A percentile compares a stretch with the other conserved stretches of the same genome.
phyloP scores from a whole-genome alignment of 192 early-diverging fungal genomes.

The Dissophora globulifera region DNA sequence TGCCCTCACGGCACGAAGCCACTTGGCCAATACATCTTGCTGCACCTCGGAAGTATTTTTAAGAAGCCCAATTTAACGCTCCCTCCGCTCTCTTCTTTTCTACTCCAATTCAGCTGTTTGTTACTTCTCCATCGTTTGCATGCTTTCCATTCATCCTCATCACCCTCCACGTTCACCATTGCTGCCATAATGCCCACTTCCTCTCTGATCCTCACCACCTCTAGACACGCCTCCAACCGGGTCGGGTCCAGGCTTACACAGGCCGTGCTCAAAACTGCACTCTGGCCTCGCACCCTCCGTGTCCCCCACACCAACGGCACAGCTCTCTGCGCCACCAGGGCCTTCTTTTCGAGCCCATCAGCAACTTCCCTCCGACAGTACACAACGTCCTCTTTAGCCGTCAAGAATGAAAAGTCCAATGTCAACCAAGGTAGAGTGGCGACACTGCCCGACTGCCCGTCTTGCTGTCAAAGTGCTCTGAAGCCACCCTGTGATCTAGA shows the following conservation, averaged over 20 bases:
- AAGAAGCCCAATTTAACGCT: not conserved
- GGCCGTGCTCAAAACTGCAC: not conserved
- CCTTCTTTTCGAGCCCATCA: not conserved
- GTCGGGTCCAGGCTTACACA: not conserved
- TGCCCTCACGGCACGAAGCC: too few relatives aligned
- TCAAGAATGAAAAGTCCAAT: slow-evolving; percentile 35
- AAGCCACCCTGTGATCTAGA: too few relatives aligned
- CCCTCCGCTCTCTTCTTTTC: slow-evolving; percentile 1
- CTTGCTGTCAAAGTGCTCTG: too few relatives aligned
- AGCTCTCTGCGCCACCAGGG: not conserved
- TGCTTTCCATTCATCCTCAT: not conserved
- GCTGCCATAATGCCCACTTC: slow-evolving; percentile 11
- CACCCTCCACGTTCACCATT: not conserved
- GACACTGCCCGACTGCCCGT: too few relatives aligned
- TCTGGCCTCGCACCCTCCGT: not conserved
- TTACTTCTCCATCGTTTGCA: not conserved
- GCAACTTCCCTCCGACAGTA: slow-evolving; percentile 17
- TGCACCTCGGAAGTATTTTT: too few relatives aligned
- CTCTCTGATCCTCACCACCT: slow-evolving; percentile 6
- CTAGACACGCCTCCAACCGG: slow-evolving; percentile 17
- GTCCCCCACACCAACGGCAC: slow-evolving; percentile 1
- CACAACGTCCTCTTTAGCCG: slow-evolving; percentile 8
- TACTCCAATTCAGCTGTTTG: slow-evolving; percentile 7
- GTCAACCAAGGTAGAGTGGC: slow-evolving; percentile 40
- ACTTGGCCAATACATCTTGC: too few relatives aligned